phyloP scores from a whole-genome alignment of 768 basidiomycete genomes.

The Termitomyces sp. region DNA sequence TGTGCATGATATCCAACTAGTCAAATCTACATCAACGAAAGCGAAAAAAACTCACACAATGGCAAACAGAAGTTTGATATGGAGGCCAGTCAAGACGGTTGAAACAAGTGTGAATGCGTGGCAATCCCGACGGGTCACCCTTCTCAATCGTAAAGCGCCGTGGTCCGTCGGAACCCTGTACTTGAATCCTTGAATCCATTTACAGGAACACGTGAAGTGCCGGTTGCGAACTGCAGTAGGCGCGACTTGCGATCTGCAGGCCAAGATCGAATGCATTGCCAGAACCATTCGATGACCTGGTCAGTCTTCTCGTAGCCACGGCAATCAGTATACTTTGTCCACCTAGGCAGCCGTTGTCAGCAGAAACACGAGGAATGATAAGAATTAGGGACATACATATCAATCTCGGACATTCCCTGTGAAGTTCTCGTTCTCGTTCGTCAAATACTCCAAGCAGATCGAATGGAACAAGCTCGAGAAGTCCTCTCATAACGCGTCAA shows the following conservation, averaged over 20 bases:
- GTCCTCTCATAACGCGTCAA: constrained; percentile 78
- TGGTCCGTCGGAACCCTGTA: constrained; percentile 91
- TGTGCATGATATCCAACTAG: constrained; percentile 19
- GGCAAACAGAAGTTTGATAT: constrained; percentile 81
- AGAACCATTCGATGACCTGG: constrained; percentile 93
- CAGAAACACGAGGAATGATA: not conserved
- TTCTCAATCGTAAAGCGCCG: constrained; percentile 94
- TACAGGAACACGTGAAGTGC: constrained; percentile 78
- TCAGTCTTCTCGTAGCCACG: constrained; percentile 83
- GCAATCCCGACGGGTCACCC: constrained; percentile 83
- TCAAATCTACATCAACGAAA: not conserved
- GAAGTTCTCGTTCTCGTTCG: constrained; percentile 81
- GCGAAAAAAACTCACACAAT: constrained; percentile 59
- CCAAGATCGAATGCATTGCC: constrained; percentile 89
- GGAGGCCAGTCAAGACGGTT: constrained; percentile 86
- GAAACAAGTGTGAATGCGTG: constrained; percentile 92
- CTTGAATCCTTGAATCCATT: constrained; percentile 94
- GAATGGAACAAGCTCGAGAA: constrained; percentile 78
- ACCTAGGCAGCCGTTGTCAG: constrained; percentile 35
- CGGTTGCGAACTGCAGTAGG: constrained; percentile 84
- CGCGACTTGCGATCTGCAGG: constrained; percentile 85
- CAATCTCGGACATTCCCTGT: constrained; percentile 91
- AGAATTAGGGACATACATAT: constrained; percentile 51
- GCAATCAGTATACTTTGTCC: constrained; percentile 93
- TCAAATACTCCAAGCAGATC: constrained; percentile 88